Conservation (phyloP, 2,329 filamentous ascomycete genomes). For the Beauveria pseudobassiana region DNA sequence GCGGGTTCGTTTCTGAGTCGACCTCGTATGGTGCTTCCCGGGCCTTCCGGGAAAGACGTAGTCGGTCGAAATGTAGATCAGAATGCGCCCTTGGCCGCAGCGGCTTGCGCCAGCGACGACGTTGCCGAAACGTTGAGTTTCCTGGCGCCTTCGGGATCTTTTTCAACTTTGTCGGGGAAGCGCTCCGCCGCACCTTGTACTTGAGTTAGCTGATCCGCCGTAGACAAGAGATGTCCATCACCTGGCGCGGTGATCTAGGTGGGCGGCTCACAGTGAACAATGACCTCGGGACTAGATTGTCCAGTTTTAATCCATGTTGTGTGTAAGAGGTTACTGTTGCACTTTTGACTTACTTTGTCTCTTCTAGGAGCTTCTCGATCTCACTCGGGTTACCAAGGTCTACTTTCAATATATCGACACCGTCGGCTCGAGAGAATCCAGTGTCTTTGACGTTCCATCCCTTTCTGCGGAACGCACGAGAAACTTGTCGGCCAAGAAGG, state of each 20-base stretch:
- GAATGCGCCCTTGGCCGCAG: conserved; percentile 53
- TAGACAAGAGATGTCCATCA: background rate
- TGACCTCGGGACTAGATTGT: conserved; percentile 56
- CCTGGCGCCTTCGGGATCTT: conserved; percentile 66
- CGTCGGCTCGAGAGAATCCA: conserved; percentile 66
- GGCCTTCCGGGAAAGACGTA: conserved; percentile 68
- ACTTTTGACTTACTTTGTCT: conserved; percentile 41
- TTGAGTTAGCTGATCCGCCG: background rate
- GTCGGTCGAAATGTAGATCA: conserved; percentile 77
- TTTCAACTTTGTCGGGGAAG: conserved; percentile 78
- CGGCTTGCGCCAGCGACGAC: conserved; percentile 55
- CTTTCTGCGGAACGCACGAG: conserved; percentile 56
- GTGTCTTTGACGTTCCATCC: conserved; percentile 65
- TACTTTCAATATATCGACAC: conserved; percentile 57
- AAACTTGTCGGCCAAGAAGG: conserved; percentile 72
- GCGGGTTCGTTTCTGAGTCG: conserved; percentile 55
- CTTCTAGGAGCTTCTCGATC: conserved; percentile 43
- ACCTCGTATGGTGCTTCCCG: conserved; percentile 78
- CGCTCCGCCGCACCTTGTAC: conserved; percentile 71
- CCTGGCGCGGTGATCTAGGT: background rate
- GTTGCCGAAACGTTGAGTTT: conserved; percentile 70
- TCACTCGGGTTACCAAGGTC: conserved; percentile 41
- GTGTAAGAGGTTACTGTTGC: background rate
- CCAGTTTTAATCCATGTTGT: background rate
- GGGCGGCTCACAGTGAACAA: conserved; percentile 65